Evolutionary conservation across 2,329 filamentous ascomycete genomes (phyloP), one percentile per base, ranked within the genome.

Genomic region (Neophaeococcomyces aloes): DNA sequence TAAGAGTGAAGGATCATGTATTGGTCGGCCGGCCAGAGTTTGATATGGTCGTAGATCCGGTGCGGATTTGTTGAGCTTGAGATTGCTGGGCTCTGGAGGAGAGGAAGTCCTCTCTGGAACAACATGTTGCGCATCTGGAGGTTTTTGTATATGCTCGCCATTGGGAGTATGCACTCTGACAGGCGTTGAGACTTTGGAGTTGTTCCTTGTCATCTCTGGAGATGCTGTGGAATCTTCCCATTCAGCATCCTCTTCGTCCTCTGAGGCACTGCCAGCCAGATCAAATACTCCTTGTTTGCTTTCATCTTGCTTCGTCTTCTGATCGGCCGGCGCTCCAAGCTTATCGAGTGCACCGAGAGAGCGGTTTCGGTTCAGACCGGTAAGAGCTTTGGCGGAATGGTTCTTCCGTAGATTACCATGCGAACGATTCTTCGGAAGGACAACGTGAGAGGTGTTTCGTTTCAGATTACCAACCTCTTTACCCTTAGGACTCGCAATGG

Each of bases 271-370:
- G 3, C 59, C 67, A n/a, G n/a, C n/a, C 30, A 70, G 52, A 47
- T 69, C 63, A 49, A 69, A 69, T 13, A 67, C 65, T 41, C 68
- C 65, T n/a, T 63, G 59, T 51, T 68, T 68, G 57, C 66, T 66
- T 29, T 51, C 63, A 29, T 60, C 60, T n/a, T 57, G 54, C 40
- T 60, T 62, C 14, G 58, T 42, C 29, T 45, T 49, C 15, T 31
- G 46, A 21, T 13, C 18, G 4, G 36, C n/a, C 15, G 46, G 44
- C 8, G 46, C 44, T 58, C 58, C 49, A 60, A 47, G 50, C 52
- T 66, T 68, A 56, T 68, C 69, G 4, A 58, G 55, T 17, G 61
- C 44, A 14, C 60, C 53, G 13, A 55, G 59, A 13, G 63, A 63
- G 7, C 54, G 52, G 53, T 67, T 62, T 37, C 65, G 63, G 25